Evolutionary conservation across 306 rosid genomes (phyloP), one percentile per base, ranked within the genome.

Genomic region (Prunus armeniaca): DNA sequence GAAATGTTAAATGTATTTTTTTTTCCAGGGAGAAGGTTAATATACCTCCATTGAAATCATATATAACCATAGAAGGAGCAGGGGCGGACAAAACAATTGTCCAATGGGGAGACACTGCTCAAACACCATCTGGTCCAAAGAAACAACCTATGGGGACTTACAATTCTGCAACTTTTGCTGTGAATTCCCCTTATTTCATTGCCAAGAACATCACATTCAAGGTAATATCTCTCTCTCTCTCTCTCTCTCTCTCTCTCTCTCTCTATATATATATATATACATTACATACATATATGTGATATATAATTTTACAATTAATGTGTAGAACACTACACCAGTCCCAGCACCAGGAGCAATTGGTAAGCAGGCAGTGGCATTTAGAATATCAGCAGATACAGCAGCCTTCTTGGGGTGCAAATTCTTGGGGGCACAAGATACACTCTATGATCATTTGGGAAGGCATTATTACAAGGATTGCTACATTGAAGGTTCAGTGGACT

Each of bases 21-120:
- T 6, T 38, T 38, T 30, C 5, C 87, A 92, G 99, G 83, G 99
- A 96, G 80, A 96, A 96, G 79, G 98, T 96, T 13, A 87, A 65
- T 74, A 92, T 96, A 74, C 98, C 97, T 10, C 80, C 87, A 32
- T 75, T 89, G 19, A 96, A 96, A 86, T 92, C 96, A 6, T 96
- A 77, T 88, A 86, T 96, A 87, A 91, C 91, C 65, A 87, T 96
- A 75, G 81, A 96, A 87, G 99, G 99, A 84, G 98, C 84, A 38
- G 99, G 97, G 19, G 91, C 98, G 34, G 98, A 89, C 30, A 82
- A 87, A 70, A 96, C 99, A 67, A 91, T 91, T 9, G 91, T 96
- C 83, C 95, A 96, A 82, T 96, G 96, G 97, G 97, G 98, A 74
- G 99, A 96, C 97, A 96, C 93, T 18, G 99, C 99, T 70, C 83